A percentile compares a stretch with the other conserved stretches of the same genome.
Conservation (phyloP, 2,329 filamentous ascomycete species). For the Phoma sp. region DNA sequence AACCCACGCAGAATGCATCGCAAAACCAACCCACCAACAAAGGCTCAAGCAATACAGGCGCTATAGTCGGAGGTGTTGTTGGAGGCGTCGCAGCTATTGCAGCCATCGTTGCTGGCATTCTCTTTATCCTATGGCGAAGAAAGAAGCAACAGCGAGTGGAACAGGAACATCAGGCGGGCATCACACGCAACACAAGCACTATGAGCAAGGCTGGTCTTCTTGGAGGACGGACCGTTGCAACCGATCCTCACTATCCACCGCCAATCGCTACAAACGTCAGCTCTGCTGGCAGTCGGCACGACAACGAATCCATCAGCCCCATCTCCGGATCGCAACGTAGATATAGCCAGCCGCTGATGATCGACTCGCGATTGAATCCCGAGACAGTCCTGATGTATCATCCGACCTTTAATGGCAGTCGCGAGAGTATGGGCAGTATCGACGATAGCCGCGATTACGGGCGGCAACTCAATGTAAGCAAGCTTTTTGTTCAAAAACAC, state of each 20-base stretch:
- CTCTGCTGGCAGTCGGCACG: constrained; percentile 37
- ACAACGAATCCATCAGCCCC: constrained; percentile 45
- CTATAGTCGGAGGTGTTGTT: constrained; percentile 56
- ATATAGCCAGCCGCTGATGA: constrained; percentile 53
- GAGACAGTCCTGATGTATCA: constrained; percentile 54
- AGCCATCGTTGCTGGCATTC: constrained; percentile 40
- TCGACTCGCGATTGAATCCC: constrained; percentile 58
- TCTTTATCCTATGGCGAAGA: constrained; percentile 51
- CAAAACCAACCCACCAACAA: not conserved
- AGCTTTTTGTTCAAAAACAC: not conserved
- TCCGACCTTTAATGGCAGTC: constrained; percentile 49
- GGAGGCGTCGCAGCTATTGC: constrained; percentile 40
- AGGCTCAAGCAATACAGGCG: constrained; percentile 44
- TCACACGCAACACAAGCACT: constrained; percentile 54
- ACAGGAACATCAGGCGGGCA: constrained; percentile 30
- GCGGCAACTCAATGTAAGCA: constrained; percentile 53
- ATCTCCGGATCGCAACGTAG: constrained; percentile 44
- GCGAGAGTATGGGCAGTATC: constrained; percentile 54
- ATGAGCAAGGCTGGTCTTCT: constrained; percentile 57
- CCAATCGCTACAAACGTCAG: constrained; percentile 36
- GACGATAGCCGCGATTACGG: constrained; percentile 57
- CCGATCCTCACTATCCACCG: constrained; percentile 32
- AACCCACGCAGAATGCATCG: constrained; percentile 21
- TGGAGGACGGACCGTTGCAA: constrained; percentile 18
- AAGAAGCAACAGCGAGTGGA: constrained; percentile 29